These are phyloP conservation scores for Penicillium glabrum DNA, from an alignment of 2,329 filamentous ascomycete species.

Conservation along the genomic window DNA sequence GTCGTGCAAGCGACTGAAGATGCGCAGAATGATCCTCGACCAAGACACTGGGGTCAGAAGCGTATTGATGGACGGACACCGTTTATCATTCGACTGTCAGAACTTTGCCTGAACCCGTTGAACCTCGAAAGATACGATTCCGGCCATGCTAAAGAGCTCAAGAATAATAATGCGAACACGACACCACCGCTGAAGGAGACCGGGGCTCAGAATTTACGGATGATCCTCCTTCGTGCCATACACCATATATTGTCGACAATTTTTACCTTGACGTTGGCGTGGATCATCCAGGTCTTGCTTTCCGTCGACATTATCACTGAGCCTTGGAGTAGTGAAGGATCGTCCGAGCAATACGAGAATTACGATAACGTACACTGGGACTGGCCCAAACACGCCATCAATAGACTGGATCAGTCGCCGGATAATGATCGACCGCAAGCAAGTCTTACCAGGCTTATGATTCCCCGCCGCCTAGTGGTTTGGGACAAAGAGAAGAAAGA, in stretches of 20 bases:
- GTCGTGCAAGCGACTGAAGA: constrained; percentile 10
- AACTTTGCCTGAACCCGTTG: constrained; percentile 13
- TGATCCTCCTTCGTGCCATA: not conserved
- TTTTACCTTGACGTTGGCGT: constrained; percentile 6
- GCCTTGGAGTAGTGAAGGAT: constrained; percentile 9
- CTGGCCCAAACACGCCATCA: constrained; percentile 17
- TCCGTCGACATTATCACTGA: constrained; percentile 10
- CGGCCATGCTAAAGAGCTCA: constrained; percentile 1
- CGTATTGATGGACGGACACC: constrained; percentile 8
- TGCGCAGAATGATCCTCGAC: not conserved
- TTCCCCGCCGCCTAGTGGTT: constrained; percentile 13
- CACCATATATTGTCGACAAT: constrained; percentile 6
- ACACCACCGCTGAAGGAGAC: not conserved
- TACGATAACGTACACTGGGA: constrained; percentile 16
- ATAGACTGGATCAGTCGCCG: constrained; percentile 13
- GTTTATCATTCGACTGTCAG: constrained; percentile 6
- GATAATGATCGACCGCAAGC: constrained; percentile 9
- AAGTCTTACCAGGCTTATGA: constrained; percentile 7
- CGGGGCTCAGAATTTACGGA: not conserved
- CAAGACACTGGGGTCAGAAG: constrained; percentile 10
- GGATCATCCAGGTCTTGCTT: constrained; percentile 14
- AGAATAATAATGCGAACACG: not conserved
- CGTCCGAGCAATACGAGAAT: constrained; percentile 7
- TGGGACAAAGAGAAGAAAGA: constrained; percentile 1
- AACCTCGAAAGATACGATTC: constrained; percentile 4